These are phyloP conservation scores for Gymnopilus junonius DNA, from an alignment of 768 basidiomycete species.

Conservation along the genomic window DNA sequence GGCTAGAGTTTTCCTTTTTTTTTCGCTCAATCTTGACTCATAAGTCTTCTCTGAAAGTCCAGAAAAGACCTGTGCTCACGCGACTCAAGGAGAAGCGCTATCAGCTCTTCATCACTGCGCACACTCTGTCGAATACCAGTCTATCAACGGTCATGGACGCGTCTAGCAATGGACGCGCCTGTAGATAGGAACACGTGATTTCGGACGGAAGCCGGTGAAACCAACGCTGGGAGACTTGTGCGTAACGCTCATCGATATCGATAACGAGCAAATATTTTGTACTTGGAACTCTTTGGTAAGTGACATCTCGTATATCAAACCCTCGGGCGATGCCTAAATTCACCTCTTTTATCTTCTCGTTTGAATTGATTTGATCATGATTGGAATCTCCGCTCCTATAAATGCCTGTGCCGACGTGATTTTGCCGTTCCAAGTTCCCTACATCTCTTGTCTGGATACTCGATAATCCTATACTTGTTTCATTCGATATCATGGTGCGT, in stretches of 20 bases:
- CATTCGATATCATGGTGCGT: slow-evolving; percentile 23
- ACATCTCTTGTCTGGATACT: slow-evolving; percentile 21
- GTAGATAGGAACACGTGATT: background rate
- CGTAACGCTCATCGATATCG: slow-evolving; percentile 12
- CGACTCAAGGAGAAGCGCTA: background rate
- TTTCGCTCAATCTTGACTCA: background rate
- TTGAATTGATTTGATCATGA: slow-evolving; percentile 60
- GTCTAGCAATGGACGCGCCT: too few species aligned
- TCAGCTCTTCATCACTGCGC: background rate
- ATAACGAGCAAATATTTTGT: slow-evolving; percentile 14
- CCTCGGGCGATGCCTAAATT: slow-evolving; percentile 42
- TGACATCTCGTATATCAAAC: slow-evolving; percentile 19
- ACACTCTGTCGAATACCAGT: too few species aligned
- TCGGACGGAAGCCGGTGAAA: slow-evolving; percentile 3
- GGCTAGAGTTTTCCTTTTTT: background rate
- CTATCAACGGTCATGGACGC: background rate
- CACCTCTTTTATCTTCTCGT: slow-evolving; percentile 29
- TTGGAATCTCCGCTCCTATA: slow-evolving; percentile 61
- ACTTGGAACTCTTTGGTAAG: slow-evolving; percentile 3
- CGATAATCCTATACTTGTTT: slow-evolving; percentile 31
- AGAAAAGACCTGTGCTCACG: background rate
- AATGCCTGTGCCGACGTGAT: slow-evolving; percentile 35
- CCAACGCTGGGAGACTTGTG: background rate
- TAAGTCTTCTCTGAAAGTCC: background rate
- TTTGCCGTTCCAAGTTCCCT: slow-evolving; percentile 32